Base-by-base conservation (phyloP, 1,284 basidiomycete species). In the Ganoderma leucocontextum region DNA sequence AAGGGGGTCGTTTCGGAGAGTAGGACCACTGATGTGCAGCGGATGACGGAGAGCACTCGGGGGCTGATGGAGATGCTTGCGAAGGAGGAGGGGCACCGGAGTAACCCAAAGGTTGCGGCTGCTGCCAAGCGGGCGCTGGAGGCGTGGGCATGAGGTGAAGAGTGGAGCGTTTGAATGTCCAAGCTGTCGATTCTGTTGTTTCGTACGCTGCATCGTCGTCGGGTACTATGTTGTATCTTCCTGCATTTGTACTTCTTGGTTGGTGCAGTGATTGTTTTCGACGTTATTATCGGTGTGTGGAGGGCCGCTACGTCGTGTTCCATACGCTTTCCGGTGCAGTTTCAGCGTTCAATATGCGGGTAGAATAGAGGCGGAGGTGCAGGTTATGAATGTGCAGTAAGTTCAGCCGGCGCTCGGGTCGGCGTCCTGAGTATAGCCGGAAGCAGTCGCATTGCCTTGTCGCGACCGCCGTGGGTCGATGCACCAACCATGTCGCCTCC, bases 1-100 rank as follows among this genome's bases (percentile, higher is more conserved):
- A 86, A 85, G 71, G 83, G 88, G 71, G 79, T 82, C 3, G 78
- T 86, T 19, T 12, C n/a, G n/a, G 74, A 71, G 59, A 76, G 72
- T 72, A 75, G 77, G 65, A 70, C 67, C 49, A 73, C 68, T 38
- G 84, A n/a, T n/a, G n/a, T n/a, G n/a, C n/a, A n/a, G n/a, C n/a
- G n/a, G n/a, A n/a, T n/a, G n/a, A n/a, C n/a, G n/a, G n/a, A n/a
- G n/a, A n/a, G n/a, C n/a, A n/a, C n/a, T n/a, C n/a, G n/a, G n/a
- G n/a, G n/a, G n/a, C n/a, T n/a, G n/a, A n/a, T n/a, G n/a, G n/a
- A n/a, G n/a, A n/a, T n/a, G n/a, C n/a, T n/a, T n/a, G n/a, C n/a
- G n/a, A n/a, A n/a, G n/a, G n/a, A n/a, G n/a, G n/a, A n/a, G n/a
- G n/a, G n/a, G n/a, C n/a, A n/a, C n/a, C n/a, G n/a, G n/a, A n/a